Evolutionary conservation across 2,329 filamentous ascomycete species (phyloP), one percentile per base, ranked within the genome.

Genomic region (Pseudocercospora cruenta): DNA sequence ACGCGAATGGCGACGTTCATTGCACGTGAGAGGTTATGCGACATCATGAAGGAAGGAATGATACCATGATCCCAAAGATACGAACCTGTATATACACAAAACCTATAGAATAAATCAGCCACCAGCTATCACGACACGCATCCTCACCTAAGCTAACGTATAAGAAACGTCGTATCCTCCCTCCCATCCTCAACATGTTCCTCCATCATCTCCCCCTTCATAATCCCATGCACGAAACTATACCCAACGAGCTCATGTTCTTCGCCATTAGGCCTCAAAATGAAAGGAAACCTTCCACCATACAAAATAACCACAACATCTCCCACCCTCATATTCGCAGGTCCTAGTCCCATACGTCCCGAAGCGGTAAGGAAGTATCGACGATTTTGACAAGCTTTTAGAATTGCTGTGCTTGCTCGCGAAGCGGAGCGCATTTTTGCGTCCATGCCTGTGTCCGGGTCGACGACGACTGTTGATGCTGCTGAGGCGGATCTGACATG

Each of bases 1-100:
- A 74, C 62, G 66, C 69, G 14, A 68, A 71, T 22, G 71, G 72
- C 12, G 68, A 69, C 33, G 69, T 73, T 7, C 73, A 75, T 65
- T 74, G 73, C 54, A 62, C 64, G 4, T 58, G 26, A 55, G 10
- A 33, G 19, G 24, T 5, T 21, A 12, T 10, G 49, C 22, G 24
- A 26, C 12, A 54, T 28, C 21, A 54, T 54, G 51, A n/a, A 16
- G 4, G 7, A 28, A 28, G 2, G 45, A 54, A 28, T 51, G 28
- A 31, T 31, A 31, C 28, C 28, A 43, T 19, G 12, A 36, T 10
- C 39, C 16, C 14, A 19, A 19, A 19, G 6, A 9, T 10, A 28
- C 49, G 22, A n/a, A n/a, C 51, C 51, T 55, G 51, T 55, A 28
- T 31, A 55, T 31, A 55, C 24, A 55, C 51, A n/a, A 24, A 24